Conservation (phyloP, 108 stramenopile species). For the Skeletonema potamos region DNA sequence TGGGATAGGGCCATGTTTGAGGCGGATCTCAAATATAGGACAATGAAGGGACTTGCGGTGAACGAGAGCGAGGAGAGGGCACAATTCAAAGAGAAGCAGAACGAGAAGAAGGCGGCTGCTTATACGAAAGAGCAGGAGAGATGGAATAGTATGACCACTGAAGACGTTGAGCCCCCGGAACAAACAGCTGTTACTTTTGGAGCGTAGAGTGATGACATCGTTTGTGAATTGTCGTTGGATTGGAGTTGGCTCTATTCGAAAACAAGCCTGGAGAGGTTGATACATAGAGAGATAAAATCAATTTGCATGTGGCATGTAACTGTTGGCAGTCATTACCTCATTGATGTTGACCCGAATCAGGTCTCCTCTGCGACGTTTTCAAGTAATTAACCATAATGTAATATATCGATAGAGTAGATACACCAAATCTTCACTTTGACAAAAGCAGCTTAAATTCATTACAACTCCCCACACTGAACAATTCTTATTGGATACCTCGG, state of each 20-base stretch:
- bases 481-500: slow-evolving; percentile 78
- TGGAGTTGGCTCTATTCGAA: background rate
- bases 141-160: slow-evolving; percentile 34
- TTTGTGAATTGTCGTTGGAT: background rate
- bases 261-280: background rate
- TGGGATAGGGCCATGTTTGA: slow-evolving; percentile 86
- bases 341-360: background rate
- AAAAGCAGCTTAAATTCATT: background rate
- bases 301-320: background rate
- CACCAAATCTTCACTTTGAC: background rate
- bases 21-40: slow-evolving; percentile 67
- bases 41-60: slow-evolving; percentile 30
- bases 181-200: background rate
- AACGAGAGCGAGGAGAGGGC: slow-evolving; percentile 44
- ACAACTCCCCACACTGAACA: slow-evolving; percentile 82
- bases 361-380: too few species aligned
- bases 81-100: slow-evolving; percentile 51
- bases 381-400: too few species aligned
- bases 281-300: background rate
- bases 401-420: too few species aligned
- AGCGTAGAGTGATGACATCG: background rate
- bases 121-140: slow-evolving; percentile 34
- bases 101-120: slow-evolving; percentile 44
- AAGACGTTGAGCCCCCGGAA: slow-evolving; percentile 15
- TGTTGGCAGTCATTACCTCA: background rate